Percentiles rank a stretch among this genome's conserved stretches.
These are phyloP conservation scores for Myxozyma vanderwaltii DNA, from an alignment of 805 yeast genomes.

Conservation along the genomic window DNA sequence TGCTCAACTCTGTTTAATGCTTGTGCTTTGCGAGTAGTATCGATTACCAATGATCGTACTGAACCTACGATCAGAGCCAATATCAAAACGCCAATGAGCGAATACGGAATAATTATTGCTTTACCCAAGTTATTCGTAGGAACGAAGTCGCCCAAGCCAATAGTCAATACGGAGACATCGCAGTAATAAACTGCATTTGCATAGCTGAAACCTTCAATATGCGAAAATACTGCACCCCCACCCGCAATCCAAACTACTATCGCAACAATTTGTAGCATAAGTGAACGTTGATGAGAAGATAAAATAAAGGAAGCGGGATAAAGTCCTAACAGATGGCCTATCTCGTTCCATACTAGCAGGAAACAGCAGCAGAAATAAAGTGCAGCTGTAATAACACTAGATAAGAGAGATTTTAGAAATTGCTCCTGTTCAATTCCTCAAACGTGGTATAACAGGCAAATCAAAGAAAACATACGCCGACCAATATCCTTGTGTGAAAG, in stretches of 20 bases:
- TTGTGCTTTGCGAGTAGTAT: conserved; percentile 63
- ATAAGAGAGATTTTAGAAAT: conserved; percentile 40
- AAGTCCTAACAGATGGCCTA: conserved; percentile 59
- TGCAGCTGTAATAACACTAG: conserved; percentile 52
- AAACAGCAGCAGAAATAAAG: conserved; percentile 62
- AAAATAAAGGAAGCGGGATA: conserved; percentile 75
- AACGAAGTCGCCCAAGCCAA: conserved; percentile 76
- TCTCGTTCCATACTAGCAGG: conserved; percentile 57
- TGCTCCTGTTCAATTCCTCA: background rate
- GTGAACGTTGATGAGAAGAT: conserved; percentile 64
- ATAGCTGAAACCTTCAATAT: conserved; percentile 51
- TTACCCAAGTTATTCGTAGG: conserved; percentile 58
- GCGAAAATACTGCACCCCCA: conserved; percentile 64
- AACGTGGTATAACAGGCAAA: no score
- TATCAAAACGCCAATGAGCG: conserved; percentile 68
- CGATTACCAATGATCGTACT: conserved; percentile 63
- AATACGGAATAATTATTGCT: conserved; percentile 62
- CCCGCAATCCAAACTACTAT: conserved; percentile 65
- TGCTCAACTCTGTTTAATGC: conserved; percentile 67
- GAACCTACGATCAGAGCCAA: conserved; percentile 74
- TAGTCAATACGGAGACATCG: conserved; percentile 70
- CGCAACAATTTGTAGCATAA: conserved; percentile 70
- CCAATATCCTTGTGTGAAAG: conserved; percentile 72
- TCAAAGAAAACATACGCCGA: conserved; percentile 47
- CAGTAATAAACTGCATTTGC: conserved; percentile 75